Evolutionary conservation across 2,329 filamentous ascomycete species (phyloP), one percentile per base, ranked within the genome.

Genomic region (Colletotrichum sp.): DNA sequence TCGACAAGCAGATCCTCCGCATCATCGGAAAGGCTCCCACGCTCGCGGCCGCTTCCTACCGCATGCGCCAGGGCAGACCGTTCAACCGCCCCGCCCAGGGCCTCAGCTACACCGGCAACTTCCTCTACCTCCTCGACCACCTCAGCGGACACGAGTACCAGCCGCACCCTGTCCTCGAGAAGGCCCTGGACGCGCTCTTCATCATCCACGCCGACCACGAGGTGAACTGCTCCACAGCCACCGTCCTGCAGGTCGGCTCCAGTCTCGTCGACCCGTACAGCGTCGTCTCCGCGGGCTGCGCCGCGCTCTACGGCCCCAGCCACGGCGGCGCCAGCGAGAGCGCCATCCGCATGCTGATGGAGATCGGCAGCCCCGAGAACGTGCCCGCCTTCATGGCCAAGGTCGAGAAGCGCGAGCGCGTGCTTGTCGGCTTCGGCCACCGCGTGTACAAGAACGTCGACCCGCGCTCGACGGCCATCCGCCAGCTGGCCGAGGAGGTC

Each of bases 301-400:
- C 90, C 1, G 89, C 89, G 0, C 85, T 89, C 4, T 90, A 91
- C 78, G 90, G 90, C 0, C 90, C 90, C 0, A 88, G 90, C 0
- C 90, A 92, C 81, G 90, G 90, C 71, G 90, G 90, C n/a, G 90
- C 90, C 5, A 90, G 89, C 0, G 90, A 92, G 78, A 87, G 88
- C 26, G 90, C 90, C 0, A 90, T 91, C 79, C 87, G 88, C 64
- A 89, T 88, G 85, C 83, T 91, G 6, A 88, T 88, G 78, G 85
- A 88, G 78, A 89, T 91, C 70, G 89, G 89, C 18, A 85, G 82
- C 2, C 86, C 87, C 4, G 87, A 89, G 59, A 89, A 89, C 49
- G 89, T 91, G 6, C 88, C 89, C 0, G 83, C 82, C 0, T 87
- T 89, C 70, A 89, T 91, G 82, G 80, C 85, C 3, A 84, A 86